Percentiles rank a stretch among this genome's conserved stretches.
phyloP scores from a whole-genome alignment of 805 yeast species.

The Kuraishia capsulata region DNA sequence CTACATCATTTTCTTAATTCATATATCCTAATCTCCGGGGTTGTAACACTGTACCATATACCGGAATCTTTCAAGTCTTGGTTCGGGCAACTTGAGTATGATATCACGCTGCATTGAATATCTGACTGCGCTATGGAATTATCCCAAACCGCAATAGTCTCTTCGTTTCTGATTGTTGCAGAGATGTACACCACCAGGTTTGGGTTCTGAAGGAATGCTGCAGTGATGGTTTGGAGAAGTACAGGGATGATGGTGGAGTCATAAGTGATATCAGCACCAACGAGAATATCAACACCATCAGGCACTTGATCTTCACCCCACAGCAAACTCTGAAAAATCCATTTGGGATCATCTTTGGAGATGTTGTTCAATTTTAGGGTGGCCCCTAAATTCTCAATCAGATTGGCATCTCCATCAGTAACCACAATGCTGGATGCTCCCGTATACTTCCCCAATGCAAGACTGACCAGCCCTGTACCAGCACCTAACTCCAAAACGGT shows the following conservation, averaged over 20 bases:
- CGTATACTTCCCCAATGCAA: slow-evolving; percentile 27
- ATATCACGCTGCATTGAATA: neutral
- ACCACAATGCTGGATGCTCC: slow-evolving; percentile 23
- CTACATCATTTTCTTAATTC: neutral
- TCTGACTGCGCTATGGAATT: slow-evolving; percentile 12
- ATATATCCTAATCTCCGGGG: neutral
- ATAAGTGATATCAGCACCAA: slow-evolving; percentile 88
- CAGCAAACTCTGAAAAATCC: slow-evolving; percentile 37
- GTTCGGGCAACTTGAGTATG: neutral
- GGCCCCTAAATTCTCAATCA: slow-evolving; percentile 35
- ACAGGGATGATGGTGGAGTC: slow-evolving; percentile 52
- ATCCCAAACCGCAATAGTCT: slow-evolving; percentile 37
- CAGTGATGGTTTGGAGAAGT: slow-evolving; percentile 41
- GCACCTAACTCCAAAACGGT: slow-evolving; percentile 69
- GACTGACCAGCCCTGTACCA: slow-evolving; percentile 79
- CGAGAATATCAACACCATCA: slow-evolving; percentile 36
- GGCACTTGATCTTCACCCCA: slow-evolving; percentile 46
- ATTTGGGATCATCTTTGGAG: slow-evolving; percentile 5
- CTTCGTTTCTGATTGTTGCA: slow-evolving; percentile 65
- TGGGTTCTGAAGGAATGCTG: slow-evolving; percentile 18
- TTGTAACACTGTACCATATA: neutral
- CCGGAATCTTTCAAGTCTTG: neutral
- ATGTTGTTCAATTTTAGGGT: slow-evolving; percentile 38
- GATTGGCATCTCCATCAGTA: slow-evolving; percentile 61
- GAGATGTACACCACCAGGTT: slow-evolving; percentile 37